A percentile compares a stretch with the other conserved stretches of the same genome.
These are phyloP conservation scores for Phytophthora nicotianae DNA, from an alignment of 352 stramenopile genomes.

Conservation along the genomic window DNA sequence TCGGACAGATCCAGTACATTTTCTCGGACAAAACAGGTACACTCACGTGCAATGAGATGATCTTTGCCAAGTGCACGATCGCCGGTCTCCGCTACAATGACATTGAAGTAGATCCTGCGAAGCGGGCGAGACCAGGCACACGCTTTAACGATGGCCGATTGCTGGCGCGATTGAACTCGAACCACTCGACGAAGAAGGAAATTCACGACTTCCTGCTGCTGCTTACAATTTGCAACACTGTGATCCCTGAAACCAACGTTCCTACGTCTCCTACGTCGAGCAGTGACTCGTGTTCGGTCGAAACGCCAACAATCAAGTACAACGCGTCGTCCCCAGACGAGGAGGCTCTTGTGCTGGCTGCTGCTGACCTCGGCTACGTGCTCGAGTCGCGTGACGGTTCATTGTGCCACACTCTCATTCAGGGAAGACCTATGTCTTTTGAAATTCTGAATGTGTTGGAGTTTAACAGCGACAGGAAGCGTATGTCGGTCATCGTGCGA, in stretches of 20 bases:
- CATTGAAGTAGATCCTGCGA: conserved; percentile 61
- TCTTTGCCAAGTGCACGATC: conserved; percentile 93
- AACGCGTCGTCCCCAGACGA: conserved; percentile 88
- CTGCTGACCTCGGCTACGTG: conserved; percentile 77
- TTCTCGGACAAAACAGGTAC: conserved; percentile 91
- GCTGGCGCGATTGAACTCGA: conserved; percentile 71
- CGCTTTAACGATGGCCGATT: conserved; percentile 82
- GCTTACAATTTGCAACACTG: conserved; percentile 88
- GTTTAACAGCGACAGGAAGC: conserved; percentile 98
- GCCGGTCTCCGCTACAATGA: conserved; percentile 92
- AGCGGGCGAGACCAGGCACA: conserved; percentile 58
- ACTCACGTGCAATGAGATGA: conserved; percentile 89
- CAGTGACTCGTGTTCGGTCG: conserved; percentile 23
- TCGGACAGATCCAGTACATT: conserved; percentile 91
- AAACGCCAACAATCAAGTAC: conserved; percentile 63
- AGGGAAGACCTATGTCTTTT: conserved; percentile 79
- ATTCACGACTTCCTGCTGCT: conserved; percentile 87
- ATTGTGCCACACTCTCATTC: conserved; percentile 73
- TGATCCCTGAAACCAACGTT: conserved; percentile 71
- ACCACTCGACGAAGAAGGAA: conserved; percentile 84
- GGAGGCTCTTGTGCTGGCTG: conserved; percentile 77
- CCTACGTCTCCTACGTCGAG: conserved; percentile 33
- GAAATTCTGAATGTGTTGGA: conserved; percentile 96
- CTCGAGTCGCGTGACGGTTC: conserved; percentile 66
- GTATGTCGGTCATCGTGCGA: conserved; percentile 97